Conservation (phyloP, 2,329 filamentous ascomycete genomes). For the Fusarium sp. region DNA sequence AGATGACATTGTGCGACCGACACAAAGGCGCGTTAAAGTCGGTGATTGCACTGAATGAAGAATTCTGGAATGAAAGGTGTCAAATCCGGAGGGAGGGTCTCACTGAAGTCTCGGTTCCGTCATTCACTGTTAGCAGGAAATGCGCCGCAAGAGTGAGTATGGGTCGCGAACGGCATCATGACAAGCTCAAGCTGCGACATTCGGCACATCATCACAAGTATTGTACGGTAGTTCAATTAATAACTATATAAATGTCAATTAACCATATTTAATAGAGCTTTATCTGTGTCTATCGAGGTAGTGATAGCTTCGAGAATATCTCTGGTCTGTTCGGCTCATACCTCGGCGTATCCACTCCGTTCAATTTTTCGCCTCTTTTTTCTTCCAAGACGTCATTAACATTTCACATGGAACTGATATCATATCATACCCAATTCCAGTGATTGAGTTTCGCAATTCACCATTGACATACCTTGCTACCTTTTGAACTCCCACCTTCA, state of each 20-base stretch:
- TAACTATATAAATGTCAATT: too few species aligned
- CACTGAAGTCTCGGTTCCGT: too few species aligned
- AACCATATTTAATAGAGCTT: too few species aligned
- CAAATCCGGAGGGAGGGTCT: too few species aligned
- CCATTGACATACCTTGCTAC: not conserved
- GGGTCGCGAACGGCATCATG: not conserved
- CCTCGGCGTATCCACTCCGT: constrained; percentile 25
- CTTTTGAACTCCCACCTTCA: too few species aligned
- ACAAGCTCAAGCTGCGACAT: not conserved
- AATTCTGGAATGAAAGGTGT: too few species aligned
- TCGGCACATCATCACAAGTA: too few species aligned
- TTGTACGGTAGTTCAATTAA: too few species aligned
- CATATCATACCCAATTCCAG: not conserved
- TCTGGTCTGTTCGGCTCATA: constrained; percentile 2
- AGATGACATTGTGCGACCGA: constrained; percentile 53
- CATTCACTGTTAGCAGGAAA: too few species aligned
- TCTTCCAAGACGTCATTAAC: constrained; percentile 29
- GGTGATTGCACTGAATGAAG: too few species aligned
- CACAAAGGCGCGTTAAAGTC: constrained; percentile 53
- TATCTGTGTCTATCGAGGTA: too few species aligned
- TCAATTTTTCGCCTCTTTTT: not conserved
- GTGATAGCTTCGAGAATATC: not conserved
- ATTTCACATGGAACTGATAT: not conserved
- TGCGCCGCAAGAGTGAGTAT: too few species aligned
- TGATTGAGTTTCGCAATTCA: constrained; percentile 1